A percentile compares a stretch with the other conserved stretches of the same genome.
phyloP scores from a whole-genome alignment of 495 filamentous ascomycete species.

The Achaetomiella virescens region DNA sequence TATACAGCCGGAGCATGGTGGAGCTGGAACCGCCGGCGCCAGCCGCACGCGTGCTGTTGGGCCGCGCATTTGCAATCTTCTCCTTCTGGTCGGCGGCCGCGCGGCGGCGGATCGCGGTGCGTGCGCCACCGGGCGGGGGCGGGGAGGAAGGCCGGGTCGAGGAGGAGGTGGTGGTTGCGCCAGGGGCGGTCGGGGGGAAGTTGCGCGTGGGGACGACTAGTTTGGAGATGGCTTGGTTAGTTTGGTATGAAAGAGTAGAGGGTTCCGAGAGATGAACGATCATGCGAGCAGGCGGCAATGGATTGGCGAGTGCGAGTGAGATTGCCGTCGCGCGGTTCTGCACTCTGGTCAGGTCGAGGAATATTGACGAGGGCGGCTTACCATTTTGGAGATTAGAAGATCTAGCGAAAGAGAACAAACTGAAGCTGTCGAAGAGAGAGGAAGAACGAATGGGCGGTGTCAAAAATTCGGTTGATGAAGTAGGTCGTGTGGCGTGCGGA shows the following conservation, averaged over 20 bases:
- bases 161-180: constrained; percentile 38
- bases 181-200: constrained; percentile 57
- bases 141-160: constrained; percentile 75
- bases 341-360: neutral
- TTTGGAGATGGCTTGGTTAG: neutral
- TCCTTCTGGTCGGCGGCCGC: constrained; percentile 95
- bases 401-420: constrained; percentile 17
- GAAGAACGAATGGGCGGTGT: constrained; percentile 14
- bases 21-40: constrained; percentile 93
- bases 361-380: constrained; percentile 10
- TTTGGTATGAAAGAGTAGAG: neutral
- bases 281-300: neutral
- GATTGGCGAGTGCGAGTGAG: neutral
- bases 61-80: constrained; percentile 82
- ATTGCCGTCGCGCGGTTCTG: neutral
- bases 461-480: constrained; percentile 15
- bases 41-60: constrained; percentile 83
- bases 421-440: constrained; percentile 20
- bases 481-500: constrained; percentile 13
- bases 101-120: constrained; percentile 86
- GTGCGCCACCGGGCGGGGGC: constrained; percentile 85
- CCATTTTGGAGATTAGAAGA: constrained; percentile 24
- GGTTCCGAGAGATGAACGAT: neutral
- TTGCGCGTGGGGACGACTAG: constrained; percentile 75
- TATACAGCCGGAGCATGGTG: constrained; percentile 99